These are phyloP conservation scores for Vigna trinervia DNA, from an alignment of 306 rosid species.

Conservation along the genomic window DNA sequence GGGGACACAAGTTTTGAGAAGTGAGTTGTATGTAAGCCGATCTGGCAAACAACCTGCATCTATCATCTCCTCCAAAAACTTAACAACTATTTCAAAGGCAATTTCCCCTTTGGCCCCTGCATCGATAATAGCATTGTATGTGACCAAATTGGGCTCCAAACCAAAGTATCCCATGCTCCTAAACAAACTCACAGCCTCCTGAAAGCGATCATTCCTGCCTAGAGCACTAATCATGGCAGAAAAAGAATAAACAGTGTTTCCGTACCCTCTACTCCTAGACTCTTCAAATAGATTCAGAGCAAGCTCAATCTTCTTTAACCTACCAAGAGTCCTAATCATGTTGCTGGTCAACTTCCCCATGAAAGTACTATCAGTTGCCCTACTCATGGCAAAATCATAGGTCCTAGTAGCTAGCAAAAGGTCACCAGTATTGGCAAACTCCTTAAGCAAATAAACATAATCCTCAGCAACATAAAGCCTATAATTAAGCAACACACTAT, in stretches of 20 bases:
- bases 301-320: conserved; percentile 75
- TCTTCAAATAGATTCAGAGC: conserved; percentile 66
- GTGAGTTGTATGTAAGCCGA: conserved; percentile 82
- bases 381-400: conserved; percentile 71
- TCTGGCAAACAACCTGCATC: conserved; percentile 69
- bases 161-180: conserved; percentile 71
- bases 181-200: conserved; percentile 64
- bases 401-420: conserved; percentile 62
- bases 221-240: conserved; percentile 86
- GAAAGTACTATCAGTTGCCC: conserved; percentile 59
- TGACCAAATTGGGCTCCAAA: conserved; percentile 79
- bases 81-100: conserved; percentile 67
- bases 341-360: conserved; percentile 82
- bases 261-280: conserved; percentile 72
- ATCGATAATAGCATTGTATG: conserved; percentile 88
- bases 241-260: conserved; percentile 77
- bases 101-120: conserved; percentile 84
- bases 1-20: conserved; percentile 78
- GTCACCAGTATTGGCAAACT: conserved; percentile 72
- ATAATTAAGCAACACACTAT: conserved; percentile 59
- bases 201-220: conserved; percentile 72
- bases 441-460: conserved; percentile 70
- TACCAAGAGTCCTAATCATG: conserved; percentile 90
- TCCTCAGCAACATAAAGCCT: conserved; percentile 73
- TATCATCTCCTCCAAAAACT: conserved; percentile 75